Conservation (phyloP, 2,329 filamentous ascomycete genomes). For the Penicillium sp. region DNA sequence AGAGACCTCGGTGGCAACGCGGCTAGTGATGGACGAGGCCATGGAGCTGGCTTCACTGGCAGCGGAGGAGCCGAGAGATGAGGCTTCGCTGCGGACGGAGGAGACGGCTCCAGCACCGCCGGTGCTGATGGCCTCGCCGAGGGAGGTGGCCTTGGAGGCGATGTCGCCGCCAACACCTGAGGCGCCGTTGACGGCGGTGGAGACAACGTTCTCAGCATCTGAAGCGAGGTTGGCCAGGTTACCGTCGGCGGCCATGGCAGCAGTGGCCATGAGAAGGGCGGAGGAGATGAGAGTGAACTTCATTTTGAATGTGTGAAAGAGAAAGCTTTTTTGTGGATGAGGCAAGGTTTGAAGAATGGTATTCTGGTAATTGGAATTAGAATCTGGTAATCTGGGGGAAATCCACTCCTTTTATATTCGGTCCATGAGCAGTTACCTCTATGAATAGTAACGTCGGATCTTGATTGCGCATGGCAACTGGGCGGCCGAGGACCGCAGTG, state of each 20-base stretch:
- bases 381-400: slow-evolving; percentile 2
- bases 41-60: slow-evolving; percentile 17
- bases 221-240: slow-evolving; percentile 21
- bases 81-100: slow-evolving; percentile 15
- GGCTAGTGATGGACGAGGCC: slow-evolving; percentile 17
- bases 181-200: slow-evolving; percentile 5
- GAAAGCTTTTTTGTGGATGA: neutral
- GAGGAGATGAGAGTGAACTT: slow-evolving; percentile 28
- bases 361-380: neutral
- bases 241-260: slow-evolving; percentile 20
- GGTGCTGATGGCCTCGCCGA: slow-evolving; percentile 9
- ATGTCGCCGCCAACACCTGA: slow-evolving; percentile 14
- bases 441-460: slow-evolving; percentile 14
- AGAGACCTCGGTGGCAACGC: slow-evolving; percentile 11
- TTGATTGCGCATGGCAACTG: neutral
- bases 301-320: slow-evolving; percentile 22
- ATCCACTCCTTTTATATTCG: slow-evolving; percentile 7
- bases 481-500: slow-evolving; percentile 10
- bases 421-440: slow-evolving; percentile 1
- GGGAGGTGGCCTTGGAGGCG: slow-evolving; percentile 8
- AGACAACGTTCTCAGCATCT: neutral
- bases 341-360: no score
- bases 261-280: slow-evolving; percentile 23
- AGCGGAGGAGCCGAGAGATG: slow-evolving; percentile 15
- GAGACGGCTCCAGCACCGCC: slow-evolving; percentile 19